Conservation (phyloP, 306 rosid species). For the Crataegus laevigata region DNA sequence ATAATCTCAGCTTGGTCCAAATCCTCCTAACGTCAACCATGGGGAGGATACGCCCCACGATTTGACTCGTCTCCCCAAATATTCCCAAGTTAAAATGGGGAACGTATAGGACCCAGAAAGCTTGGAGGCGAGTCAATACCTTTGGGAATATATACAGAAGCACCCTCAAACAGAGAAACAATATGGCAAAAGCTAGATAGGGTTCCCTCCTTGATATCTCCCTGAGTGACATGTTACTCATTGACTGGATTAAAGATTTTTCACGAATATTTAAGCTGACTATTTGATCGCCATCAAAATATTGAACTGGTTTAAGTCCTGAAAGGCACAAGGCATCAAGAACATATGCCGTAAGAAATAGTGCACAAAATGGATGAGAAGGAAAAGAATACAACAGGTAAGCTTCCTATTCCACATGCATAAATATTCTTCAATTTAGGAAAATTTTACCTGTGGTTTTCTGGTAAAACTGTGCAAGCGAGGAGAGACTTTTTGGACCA, state of each 20-base stretch:
- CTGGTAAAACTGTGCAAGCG: slow-evolving; percentile 52
- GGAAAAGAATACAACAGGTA: background rate
- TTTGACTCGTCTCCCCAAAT: slow-evolving; percentile 65
- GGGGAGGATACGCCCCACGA: slow-evolving; percentile 44
- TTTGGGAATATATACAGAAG: slow-evolving; percentile 32
- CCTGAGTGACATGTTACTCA: slow-evolving; percentile 23
- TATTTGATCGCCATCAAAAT: slow-evolving; percentile 18
- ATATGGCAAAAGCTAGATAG: slow-evolving; percentile 37
- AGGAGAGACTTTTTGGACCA: slow-evolving; percentile 39
- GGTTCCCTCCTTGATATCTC: slow-evolving; percentile 46
- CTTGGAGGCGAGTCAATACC: slow-evolving; percentile 28
- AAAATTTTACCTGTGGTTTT: slow-evolving; percentile 50
- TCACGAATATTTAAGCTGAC: slow-evolving; percentile 16
- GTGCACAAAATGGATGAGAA: background rate
- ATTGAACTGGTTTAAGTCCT: slow-evolving; percentile 47
- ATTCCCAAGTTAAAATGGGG: slow-evolving; percentile 63
- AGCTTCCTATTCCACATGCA: too few relatives aligned
- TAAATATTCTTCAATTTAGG: background rate
- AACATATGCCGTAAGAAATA: background rate
- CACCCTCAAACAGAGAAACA: slow-evolving; percentile 54
- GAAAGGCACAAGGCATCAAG: slow-evolving; percentile 7
- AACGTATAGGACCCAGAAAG: slow-evolving; percentile 38
- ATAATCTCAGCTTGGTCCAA: slow-evolving; percentile 58
- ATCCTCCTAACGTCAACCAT: slow-evolving; percentile 52
- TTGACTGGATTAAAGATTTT: slow-evolving; percentile 20